These are phyloP conservation scores for Suhomyces kunorum DNA, from an alignment of 1,139 yeast species.

Conservation along the genomic window DNA sequence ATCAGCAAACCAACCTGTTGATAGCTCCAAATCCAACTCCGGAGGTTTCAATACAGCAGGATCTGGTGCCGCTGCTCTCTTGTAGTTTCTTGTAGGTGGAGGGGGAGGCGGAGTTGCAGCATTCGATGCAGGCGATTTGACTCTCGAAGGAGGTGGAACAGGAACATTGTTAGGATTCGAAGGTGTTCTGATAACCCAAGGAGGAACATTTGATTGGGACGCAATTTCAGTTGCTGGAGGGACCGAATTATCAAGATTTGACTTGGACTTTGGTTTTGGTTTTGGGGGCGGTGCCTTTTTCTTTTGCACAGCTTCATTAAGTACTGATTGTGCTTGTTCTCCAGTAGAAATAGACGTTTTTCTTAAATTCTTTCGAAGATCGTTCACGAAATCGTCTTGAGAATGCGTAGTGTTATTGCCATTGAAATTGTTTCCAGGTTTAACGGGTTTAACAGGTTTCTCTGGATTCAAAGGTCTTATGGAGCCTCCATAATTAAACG, in stretches of 20 bases:
- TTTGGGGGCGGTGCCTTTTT: slow-evolving; percentile 10
- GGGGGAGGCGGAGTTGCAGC: slow-evolving; percentile 34
- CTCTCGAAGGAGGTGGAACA: slow-evolving; percentile 11
- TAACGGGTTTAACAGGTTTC: no score
- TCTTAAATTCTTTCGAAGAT: slow-evolving; percentile 15
- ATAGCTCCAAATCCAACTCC: slow-evolving; percentile 42
- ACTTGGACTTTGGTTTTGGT: slow-evolving; percentile 17
- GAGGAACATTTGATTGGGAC: neutral
- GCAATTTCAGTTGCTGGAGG: neutral
- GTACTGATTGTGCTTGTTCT: neutral
- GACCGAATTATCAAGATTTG: slow-evolving; percentile 16
- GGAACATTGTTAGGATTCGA: slow-evolving; percentile 3
- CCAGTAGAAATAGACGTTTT: slow-evolving; percentile 4
- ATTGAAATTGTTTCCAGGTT: no score
- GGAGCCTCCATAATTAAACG: neutral
- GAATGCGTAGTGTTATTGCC: no score
- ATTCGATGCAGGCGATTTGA: slow-evolving; percentile 7
- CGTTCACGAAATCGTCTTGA: slow-evolving; percentile 13
- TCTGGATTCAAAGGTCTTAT: slow-evolving; percentile 4
- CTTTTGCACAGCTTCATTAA: neutral
- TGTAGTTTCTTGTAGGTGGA: slow-evolving; percentile 38
- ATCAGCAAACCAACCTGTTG: slow-evolving; percentile 48
- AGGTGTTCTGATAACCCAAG: no score
- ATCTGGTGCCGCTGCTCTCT: slow-evolving; percentile 22
- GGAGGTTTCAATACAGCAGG: slow-evolving; percentile 29